Evolutionary conservation across 306 rosid genomes (phyloP).

Genomic region (Quercus suber): DNA sequence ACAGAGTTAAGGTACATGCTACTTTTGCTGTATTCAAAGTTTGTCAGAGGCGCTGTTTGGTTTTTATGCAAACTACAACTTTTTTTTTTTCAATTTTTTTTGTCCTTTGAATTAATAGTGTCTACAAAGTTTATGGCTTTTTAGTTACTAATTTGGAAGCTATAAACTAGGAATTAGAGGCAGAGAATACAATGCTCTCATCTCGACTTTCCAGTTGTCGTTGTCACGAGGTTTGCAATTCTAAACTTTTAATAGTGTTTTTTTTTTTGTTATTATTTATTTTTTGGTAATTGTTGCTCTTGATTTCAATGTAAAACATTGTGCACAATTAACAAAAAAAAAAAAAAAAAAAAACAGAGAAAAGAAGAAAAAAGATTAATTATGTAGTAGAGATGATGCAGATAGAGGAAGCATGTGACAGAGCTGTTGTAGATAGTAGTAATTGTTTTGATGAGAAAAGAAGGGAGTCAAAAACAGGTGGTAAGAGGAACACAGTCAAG

Average conservation of each 20-base stretch:
- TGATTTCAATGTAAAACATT: neutral
- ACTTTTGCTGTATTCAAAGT: neutral
- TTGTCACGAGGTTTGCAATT: slow-evolving; percentile 49
- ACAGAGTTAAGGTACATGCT: slow-evolving; percentile 58
- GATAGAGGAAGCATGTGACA: slow-evolving; percentile 37
- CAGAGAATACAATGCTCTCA: slow-evolving; percentile 54
- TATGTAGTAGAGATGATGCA: slow-evolving; percentile 36
- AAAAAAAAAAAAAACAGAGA: neutral
- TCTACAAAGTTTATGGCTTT: neutral
- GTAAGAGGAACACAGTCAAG: slow-evolving; percentile 29
- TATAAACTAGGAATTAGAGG: slow-evolving; percentile 57
- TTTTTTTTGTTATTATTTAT: neutral
- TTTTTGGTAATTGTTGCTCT: neutral
- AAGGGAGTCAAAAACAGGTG: slow-evolving; percentile 20
- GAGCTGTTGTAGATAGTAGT: neutral
- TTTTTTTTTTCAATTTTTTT: too few species aligned
- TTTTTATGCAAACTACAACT: neutral
- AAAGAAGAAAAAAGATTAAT: neutral
- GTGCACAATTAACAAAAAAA: neutral
- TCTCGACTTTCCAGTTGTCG: slow-evolving; percentile 51
- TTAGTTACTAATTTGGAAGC: slow-evolving; percentile 13
- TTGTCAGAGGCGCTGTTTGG: neutral
- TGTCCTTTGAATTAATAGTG: too few species aligned
- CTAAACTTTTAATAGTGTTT: neutral
- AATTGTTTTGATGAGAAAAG: slow-evolving; percentile 24